Evolutionary conservation across 495 filamentous ascomycete genomes (phyloP).

Genomic region (Penicillium soppii): DNA sequence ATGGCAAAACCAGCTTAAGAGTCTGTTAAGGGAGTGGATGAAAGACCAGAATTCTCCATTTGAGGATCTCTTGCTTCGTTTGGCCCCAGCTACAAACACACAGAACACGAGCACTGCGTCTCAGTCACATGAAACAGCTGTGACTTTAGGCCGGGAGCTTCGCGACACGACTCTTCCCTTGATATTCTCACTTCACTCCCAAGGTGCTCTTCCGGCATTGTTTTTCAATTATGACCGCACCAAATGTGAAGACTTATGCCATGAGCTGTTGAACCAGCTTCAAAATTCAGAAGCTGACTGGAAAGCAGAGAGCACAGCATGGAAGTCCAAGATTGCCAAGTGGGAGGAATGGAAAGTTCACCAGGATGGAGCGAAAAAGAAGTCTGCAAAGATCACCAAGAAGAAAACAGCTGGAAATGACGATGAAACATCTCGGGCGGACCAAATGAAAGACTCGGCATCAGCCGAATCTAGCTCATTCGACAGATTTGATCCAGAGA

Average conservation of each 20-base stretch:
- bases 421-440: constrained; percentile 47
- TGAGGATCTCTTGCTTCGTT: constrained; percentile 47
- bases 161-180: constrained; percentile 55
- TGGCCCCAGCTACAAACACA: not conserved
- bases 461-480: constrained; percentile 52
- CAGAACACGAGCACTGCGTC: constrained; percentile 1
- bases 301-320: constrained; percentile 54
- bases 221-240: constrained; percentile 74
- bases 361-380: constrained; percentile 36
- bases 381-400: constrained; percentile 22
- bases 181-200: constrained; percentile 57
- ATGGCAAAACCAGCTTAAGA: constrained; percentile 67
- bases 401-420: constrained; percentile 40
- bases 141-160: constrained; percentile 15
- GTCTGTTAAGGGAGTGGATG: constrained; percentile 60
- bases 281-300: constrained; percentile 51
- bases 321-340: constrained; percentile 53
- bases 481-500: constrained; percentile 63
- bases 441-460: constrained; percentile 52
- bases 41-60: constrained; percentile 58
- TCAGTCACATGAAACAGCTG: not conserved
- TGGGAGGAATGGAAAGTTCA: constrained; percentile 53
- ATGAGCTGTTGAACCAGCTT: constrained; percentile 48
- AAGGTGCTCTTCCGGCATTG: constrained; percentile 68
- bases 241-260: constrained; percentile 58